Percentiles rank a stretch among this genome's conserved stretches.
Conservation (phyloP, 2,329 filamentous ascomycete species). For the Verticillium klebahnii region DNA sequence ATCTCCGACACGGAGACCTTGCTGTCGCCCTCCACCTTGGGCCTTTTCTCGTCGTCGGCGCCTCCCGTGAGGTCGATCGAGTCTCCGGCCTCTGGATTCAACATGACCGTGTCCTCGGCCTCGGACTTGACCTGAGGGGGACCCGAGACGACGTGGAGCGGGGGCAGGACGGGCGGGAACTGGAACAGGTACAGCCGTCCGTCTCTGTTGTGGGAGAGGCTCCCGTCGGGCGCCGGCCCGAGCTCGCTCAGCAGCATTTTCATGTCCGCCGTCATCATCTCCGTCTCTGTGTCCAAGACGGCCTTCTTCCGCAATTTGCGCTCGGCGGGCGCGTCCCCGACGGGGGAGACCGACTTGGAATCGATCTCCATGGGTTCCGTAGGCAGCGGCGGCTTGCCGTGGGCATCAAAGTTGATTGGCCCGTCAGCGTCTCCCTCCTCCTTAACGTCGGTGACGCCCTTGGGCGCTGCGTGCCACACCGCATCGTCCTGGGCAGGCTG, state of each 20-base stretch:
- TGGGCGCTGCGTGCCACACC: constrained; percentile 38
- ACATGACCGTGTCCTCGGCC: constrained; percentile 30
- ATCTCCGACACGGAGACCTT: constrained; percentile 24
- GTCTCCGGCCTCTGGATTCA: constrained; percentile 24
- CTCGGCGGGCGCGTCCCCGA: constrained; percentile 11
- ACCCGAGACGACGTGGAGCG: constrained; percentile 33
- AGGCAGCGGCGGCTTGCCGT: constrained; percentile 16
- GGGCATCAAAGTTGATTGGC: constrained; percentile 36
- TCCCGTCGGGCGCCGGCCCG: constrained; percentile 24
- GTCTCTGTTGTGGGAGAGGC: constrained; percentile 21
- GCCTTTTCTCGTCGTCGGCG: constrained; percentile 15
- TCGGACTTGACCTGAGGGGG: constrained; percentile 36
- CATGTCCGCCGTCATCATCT: constrained; percentile 33
- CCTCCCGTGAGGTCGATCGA: constrained; percentile 16
- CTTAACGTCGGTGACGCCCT: constrained; percentile 34
- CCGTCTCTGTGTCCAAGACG: constrained; percentile 30
- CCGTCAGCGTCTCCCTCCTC: constrained; percentile 32
- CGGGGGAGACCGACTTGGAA: neutral
- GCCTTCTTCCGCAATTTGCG: constrained; percentile 21
- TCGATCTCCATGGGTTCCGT: constrained; percentile 17
- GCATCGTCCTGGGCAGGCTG: constrained; percentile 25
- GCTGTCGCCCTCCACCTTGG: constrained; percentile 16
- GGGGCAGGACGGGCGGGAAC: constrained; percentile 57
- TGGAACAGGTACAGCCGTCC: constrained; percentile 61
- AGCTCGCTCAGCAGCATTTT: constrained; percentile 37